A percentile compares a stretch with the other conserved stretches of the same genome.
Evolutionary conservation across 2,329 filamentous ascomycete species (phyloP).

Genomic region (Trematosphaeria pertusa): DNA sequence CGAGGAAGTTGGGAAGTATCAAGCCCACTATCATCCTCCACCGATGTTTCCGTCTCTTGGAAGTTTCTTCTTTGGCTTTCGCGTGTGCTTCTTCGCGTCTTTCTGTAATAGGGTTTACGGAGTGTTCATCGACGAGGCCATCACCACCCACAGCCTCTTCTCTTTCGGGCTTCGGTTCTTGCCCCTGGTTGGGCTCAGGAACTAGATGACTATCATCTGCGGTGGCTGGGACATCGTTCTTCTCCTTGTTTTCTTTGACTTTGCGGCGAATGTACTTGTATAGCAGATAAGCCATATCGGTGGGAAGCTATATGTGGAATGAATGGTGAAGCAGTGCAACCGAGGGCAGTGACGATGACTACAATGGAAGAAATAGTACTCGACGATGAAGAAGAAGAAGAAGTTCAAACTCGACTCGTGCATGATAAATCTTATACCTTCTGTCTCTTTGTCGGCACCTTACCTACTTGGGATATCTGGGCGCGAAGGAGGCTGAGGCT

Average conservation of each 20-base stretch:
- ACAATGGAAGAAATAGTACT: background rate
- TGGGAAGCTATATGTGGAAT: background rate
- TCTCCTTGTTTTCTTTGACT: constrained; percentile 26
- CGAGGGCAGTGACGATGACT: background rate
- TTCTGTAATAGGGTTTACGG: constrained; percentile 4
- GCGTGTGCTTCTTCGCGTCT: constrained; percentile 20
- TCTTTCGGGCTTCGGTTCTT: background rate
- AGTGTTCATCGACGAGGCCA: background rate
- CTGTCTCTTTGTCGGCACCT: background rate
- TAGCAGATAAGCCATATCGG: constrained; percentile 35
- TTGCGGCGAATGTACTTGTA: constrained; percentile 37
- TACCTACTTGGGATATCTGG: constrained; percentile 10
- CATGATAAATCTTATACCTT: constrained; percentile 9
- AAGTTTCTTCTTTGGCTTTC: constrained; percentile 3
- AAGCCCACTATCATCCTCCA: constrained; percentile 67
- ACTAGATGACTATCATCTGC: constrained; percentile 32
- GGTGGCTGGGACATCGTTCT: constrained; percentile 24
- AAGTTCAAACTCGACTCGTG: background rate
- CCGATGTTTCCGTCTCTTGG: constrained; percentile 53
- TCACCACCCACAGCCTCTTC: background rate
- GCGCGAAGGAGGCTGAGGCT: constrained; percentile 10
- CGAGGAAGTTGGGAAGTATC: constrained; percentile 66
- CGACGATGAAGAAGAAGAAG: background rate
- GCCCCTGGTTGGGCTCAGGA: constrained; percentile 20
- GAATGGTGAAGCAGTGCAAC: background rate